Evolutionary conservation across 345 rosid genomes (phyloP), one percentile per base, ranked within the genome.

Genomic region (Hibiscus tridactylites): DNA sequence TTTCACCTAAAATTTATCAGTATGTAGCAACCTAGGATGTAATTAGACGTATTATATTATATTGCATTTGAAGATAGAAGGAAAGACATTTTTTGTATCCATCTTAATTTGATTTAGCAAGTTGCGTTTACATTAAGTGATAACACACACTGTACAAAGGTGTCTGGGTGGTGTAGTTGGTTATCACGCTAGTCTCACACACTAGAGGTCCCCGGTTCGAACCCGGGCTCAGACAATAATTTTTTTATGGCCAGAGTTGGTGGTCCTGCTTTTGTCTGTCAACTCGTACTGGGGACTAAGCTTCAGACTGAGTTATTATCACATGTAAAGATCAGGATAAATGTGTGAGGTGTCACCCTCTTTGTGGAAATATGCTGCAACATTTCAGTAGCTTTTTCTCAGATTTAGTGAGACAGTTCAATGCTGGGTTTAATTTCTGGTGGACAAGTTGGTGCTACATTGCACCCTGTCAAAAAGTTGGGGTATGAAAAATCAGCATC

Each of bases 101-200:
- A 44, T 44, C 47, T 7, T 44, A 7, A 44, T 44, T 44, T 44
- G 47, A 44, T 44, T 44, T 21, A 21, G 1, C 24, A 21, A 21
- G 42, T 29, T 29, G 31, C 2, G 31, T 29, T 29, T 29, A 29
- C 0, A 29, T 29, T 1, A 29, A 1, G 3, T 29, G 3, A 29
- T 3, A 29, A 29, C 31, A 29, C 2, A 29, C 0, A 3, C 2
- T 29, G 3, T 3, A 29, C 31, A 29, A 2, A 3, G 3, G 13
- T 1, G 89, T 86, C 87, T 83, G 90, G 86, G 90, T 88, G 90
- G 90, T 85, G 88, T 79, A 83, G 88, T 83, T 46, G 88, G 89
- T 83, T 82, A 86, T 85, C 88, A 83, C 85, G 87, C 79, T 85
- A 85, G 86, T 86, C 87, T 86, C 85, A 82, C 88, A 84, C 91